phyloP scores from a whole-genome alignment of 352 stramenopile species.

The Pythium oligandrum region DNA sequence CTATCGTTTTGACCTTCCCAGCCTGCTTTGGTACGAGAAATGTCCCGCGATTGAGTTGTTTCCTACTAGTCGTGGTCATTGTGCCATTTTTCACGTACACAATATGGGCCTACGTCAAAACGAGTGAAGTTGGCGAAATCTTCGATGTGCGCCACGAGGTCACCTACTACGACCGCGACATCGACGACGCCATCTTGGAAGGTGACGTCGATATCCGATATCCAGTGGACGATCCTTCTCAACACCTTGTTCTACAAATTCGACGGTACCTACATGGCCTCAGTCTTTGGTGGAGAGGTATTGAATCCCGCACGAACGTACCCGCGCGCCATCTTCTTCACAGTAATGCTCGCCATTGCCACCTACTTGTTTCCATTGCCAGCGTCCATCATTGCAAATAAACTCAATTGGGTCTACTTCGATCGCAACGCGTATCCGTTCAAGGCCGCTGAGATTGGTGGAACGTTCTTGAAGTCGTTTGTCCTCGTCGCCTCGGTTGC shows the following conservation, averaged over 20 bases:
- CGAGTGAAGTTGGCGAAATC: too few species aligned
- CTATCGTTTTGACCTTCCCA: constrained; percentile 20
- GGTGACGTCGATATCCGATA: constrained; percentile 10
- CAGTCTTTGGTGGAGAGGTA: constrained; percentile 83
- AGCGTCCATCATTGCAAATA: constrained; percentile 48
- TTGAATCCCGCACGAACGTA: constrained; percentile 67
- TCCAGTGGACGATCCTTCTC: constrained; percentile 60
- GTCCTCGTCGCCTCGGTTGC: constrained; percentile 77
- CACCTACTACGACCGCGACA: constrained; percentile 5
- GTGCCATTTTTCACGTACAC: constrained; percentile 75
- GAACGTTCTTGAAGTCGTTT: constrained; percentile 79
- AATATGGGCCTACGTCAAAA: constrained; percentile 15
- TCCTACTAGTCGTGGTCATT: constrained; percentile 67
- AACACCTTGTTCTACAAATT: constrained; percentile 94
- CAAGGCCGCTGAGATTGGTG: constrained; percentile 66
- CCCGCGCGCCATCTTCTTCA: constrained; percentile 62
- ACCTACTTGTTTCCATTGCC: constrained; percentile 85
- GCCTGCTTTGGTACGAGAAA: constrained; percentile 26
- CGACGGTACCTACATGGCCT: constrained; percentile 85
- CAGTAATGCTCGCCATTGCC: constrained; percentile 49
- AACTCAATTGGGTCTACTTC: constrained; percentile 54
- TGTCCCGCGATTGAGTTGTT: too few species aligned
- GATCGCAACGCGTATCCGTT: constrained; percentile 74
- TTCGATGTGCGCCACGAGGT: neutral
- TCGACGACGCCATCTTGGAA: neutral